Evolutionary conservation across 2,329 filamentous ascomycete species (phyloP).

Genomic region (Exophiala mesophila): DNA sequence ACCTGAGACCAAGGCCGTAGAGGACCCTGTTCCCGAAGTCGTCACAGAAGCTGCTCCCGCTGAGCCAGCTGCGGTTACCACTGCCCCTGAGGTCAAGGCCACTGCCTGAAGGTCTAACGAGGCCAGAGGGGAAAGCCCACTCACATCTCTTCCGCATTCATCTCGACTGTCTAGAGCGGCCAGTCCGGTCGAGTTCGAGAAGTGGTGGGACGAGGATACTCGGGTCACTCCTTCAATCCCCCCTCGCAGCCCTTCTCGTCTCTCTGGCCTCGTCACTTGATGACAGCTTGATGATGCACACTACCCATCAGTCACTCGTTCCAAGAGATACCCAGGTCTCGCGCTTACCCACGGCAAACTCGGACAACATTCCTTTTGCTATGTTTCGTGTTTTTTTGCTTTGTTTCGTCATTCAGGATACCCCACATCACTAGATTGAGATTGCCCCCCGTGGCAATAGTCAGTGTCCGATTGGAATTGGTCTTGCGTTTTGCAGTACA

Average conservation of each 20-base stretch:
- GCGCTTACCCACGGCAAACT: conserved; percentile 22
- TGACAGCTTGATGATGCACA: no score
- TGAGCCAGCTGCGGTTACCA: conserved; percentile 10
- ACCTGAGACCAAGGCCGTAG: conserved; percentile 14
- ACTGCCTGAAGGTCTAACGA: conserved; percentile 29
- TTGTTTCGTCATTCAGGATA: conserved; percentile 22
- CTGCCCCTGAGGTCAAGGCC: conserved; percentile 26
- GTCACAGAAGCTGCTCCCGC: conserved; percentile 7
- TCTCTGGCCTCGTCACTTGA: conserved; percentile 28
- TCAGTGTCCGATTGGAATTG: conserved; percentile 14
- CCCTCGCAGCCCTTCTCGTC: conserved; percentile 28
- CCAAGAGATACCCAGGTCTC: conserved; percentile 11
- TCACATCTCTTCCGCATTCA: conserved; percentile 25
- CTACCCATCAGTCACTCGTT: background rate
- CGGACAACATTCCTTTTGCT: conserved; percentile 23
- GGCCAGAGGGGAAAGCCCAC: conserved; percentile 27
- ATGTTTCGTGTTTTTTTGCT: conserved; percentile 6
- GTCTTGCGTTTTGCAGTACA: conserved; percentile 19
- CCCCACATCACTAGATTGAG: conserved; percentile 24
- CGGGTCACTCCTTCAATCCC: conserved; percentile 20
- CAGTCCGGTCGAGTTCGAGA: conserved; percentile 30
- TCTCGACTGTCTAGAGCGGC: conserved; percentile 24
- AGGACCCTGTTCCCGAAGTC: conserved; percentile 20
- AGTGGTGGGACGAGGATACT: conserved; percentile 29
- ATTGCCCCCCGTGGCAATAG: conserved; percentile 2